phyloP scores from a whole-genome alignment of 2,329 filamentous ascomycete genomes.

The Curvularia spicifera region DNA sequence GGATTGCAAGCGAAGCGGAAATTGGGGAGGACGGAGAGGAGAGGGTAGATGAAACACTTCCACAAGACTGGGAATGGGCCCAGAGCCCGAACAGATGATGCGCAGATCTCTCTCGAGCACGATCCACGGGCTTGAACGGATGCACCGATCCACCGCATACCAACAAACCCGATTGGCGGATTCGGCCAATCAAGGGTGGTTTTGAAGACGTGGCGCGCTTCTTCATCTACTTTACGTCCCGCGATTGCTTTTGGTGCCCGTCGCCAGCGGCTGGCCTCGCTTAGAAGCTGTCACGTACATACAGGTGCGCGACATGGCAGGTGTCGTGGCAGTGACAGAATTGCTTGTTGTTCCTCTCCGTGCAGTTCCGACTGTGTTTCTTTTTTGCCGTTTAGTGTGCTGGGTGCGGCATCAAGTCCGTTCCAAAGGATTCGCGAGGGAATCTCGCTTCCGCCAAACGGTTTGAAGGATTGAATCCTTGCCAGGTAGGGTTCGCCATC shows the following conservation, averaged over 20 bases:
- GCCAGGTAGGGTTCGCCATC: constrained; percentile 12
- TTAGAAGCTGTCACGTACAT: constrained; percentile 17
- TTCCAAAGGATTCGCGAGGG: constrained; percentile 12
- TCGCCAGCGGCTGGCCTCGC: constrained; percentile 22
- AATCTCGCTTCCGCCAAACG: constrained; percentile 12
- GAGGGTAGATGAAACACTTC: constrained; percentile 23
- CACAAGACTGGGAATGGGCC: constrained; percentile 11
- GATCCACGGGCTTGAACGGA: constrained; percentile 18
- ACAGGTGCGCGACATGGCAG: constrained; percentile 4
- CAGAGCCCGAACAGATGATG: constrained; percentile 19
- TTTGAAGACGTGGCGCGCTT: constrained; percentile 9
- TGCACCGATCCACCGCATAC: constrained; percentile 15
- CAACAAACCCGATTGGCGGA: constrained; percentile 19
- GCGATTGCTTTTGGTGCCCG: constrained; percentile 19
- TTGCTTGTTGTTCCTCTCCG: constrained; percentile 11
- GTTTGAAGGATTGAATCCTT: constrained; percentile 5
- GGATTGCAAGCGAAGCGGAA: constrained; percentile 18
- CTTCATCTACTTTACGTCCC: constrained; percentile 12
- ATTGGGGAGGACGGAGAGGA: constrained; percentile 18
- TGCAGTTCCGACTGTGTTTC: constrained; percentile 3
- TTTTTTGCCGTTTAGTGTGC: constrained; percentile 10
- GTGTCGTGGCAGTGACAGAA: constrained; percentile 5
- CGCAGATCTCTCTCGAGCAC: constrained; percentile 21
- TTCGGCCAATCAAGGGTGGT: constrained; percentile 7
- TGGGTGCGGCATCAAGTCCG: constrained; percentile 8